Evolutionary conservation across 2,329 filamentous ascomycete genomes (phyloP).

Genomic region (Juglanconis oblonga): DNA sequence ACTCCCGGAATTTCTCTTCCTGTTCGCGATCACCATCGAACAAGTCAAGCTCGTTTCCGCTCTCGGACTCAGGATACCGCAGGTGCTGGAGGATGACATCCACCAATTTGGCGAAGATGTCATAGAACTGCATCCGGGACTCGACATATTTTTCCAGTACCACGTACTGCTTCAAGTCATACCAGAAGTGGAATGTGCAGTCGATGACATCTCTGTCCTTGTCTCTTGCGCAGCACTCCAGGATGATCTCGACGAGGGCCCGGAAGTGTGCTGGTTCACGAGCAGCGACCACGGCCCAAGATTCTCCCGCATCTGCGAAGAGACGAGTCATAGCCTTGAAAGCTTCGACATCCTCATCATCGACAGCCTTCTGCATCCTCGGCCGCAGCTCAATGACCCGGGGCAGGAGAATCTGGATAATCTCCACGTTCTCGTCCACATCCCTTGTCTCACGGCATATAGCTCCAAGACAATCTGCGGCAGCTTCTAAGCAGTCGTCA

Average conservation of each 20-base stretch:
- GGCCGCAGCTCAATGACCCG: conserved; percentile 73
- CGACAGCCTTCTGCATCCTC: conserved; percentile 70
- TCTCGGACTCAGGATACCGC: conserved; percentile 77
- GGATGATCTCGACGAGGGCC: conserved; percentile 79
- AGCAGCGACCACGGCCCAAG: conserved; percentile 90
- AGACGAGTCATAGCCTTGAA: conserved; percentile 88
- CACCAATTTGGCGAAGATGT: conserved; percentile 84
- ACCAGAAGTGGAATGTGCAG: conserved; percentile 97
- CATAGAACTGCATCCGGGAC: conserved; percentile 71
- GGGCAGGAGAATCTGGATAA: conserved; percentile 81
- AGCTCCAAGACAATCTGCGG: conserved; percentile 87
- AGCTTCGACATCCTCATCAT: conserved; percentile 78
- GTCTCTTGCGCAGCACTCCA: conserved; percentile 89
- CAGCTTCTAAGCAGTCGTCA: conserved; percentile 78
- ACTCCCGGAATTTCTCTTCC: conserved; percentile 95
- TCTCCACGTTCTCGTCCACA: conserved; percentile 82
- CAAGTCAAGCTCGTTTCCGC: conserved; percentile 72
- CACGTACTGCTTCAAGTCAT: conserved; percentile 94
- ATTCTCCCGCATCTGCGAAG: conserved; percentile 88
- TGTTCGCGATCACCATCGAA: conserved; percentile 95
- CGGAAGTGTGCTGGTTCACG: conserved; percentile 79
- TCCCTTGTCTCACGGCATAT: conserved; percentile 91
- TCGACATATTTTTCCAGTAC: conserved; percentile 86
- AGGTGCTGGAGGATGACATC: conserved; percentile 91
- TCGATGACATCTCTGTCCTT: conserved; percentile 88